Evolutionary conservation across 805 yeast species (phyloP).

Genomic region (Candida lessepsii): DNA sequence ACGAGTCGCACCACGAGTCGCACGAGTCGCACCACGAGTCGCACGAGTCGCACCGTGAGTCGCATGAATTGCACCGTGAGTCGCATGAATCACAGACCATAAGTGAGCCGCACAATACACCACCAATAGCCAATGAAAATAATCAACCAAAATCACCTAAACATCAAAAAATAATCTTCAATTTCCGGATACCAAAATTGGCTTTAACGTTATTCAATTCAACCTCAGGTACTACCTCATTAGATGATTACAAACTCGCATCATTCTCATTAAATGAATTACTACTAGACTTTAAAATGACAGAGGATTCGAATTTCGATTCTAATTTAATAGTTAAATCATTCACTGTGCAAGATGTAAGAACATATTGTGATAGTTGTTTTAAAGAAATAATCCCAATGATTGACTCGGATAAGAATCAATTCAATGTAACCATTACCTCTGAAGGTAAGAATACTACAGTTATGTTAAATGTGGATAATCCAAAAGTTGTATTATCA

Average conservation of each 20-base stretch:
- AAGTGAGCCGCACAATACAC: too few relatives aligned
- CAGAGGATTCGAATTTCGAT: conserved; percentile 52
- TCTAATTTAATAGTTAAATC: conserved; percentile 68
- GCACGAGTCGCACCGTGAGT: too few relatives aligned
- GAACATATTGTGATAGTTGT: conserved; percentile 60
- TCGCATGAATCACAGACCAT: too few relatives aligned
- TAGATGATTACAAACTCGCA: conserved; percentile 36
- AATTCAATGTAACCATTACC: conserved; percentile 58
- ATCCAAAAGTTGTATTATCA: conserved; percentile 79
- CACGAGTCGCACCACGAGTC: too few relatives aligned
- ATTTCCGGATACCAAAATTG: conserved; percentile 60
- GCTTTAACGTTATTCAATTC: conserved; percentile 60
- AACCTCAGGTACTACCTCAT: conserved; percentile 36
- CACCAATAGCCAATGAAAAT: too few relatives aligned
- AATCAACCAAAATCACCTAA: conserved; percentile 18
- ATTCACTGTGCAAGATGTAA: conserved; percentile 73
- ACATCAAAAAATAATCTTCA: conserved; percentile 42
- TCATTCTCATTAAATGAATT: conserved; percentile 55
- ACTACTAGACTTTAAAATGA: conserved; percentile 50
- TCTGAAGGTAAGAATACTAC: conserved; percentile 47
- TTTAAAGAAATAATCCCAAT: conserved; percentile 82
- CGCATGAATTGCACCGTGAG: too few relatives aligned
- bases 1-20: too few relatives aligned
- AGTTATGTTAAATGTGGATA: conserved; percentile 63
- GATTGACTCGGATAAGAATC: conserved; percentile 59